Percentiles rank a stretch among this genome's conserved stretches.
Conservation (phyloP, 805 yeast species). For the Ogataea chonburiensis region DNA sequence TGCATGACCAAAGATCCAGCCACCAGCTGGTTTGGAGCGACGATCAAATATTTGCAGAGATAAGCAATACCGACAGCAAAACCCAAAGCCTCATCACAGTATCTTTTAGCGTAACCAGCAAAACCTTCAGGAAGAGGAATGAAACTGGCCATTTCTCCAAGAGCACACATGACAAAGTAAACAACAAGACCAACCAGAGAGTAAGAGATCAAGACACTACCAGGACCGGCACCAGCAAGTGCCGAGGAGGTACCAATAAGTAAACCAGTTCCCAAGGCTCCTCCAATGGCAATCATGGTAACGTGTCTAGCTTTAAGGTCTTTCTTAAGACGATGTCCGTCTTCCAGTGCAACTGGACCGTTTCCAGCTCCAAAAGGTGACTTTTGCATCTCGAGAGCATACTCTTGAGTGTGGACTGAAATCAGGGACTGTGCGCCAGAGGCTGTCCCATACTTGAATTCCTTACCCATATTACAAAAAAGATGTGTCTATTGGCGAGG, state of each 20-base stretch:
- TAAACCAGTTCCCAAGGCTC: constrained; percentile 80
- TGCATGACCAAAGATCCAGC: constrained; percentile 55
- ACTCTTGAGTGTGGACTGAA: constrained; percentile 42
- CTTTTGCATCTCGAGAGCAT: constrained; percentile 44
- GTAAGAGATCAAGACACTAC: constrained; percentile 60
- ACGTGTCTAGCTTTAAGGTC: constrained; percentile 50
- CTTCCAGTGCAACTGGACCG: constrained; percentile 39
- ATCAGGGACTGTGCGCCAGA: constrained; percentile 19
- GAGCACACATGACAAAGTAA: constrained; percentile 57
- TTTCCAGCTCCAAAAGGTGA: constrained; percentile 30
- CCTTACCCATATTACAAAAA: constrained; percentile 3
- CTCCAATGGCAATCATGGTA: constrained; percentile 72
- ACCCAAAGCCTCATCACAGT: constrained; percentile 53
- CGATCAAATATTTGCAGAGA: constrained; percentile 50
- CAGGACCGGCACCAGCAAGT: constrained; percentile 70
- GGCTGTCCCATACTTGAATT: constrained; percentile 14
- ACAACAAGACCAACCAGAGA: constrained; percentile 69
- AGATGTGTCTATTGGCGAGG: background rate
- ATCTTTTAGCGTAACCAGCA: constrained; percentile 52
- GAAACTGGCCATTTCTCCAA: constrained; percentile 57
- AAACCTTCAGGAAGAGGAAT: constrained; percentile 56
- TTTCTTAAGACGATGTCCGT: constrained; percentile 46
- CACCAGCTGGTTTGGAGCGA: constrained; percentile 57
- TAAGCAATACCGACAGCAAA: constrained; percentile 57
- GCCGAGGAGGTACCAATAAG: constrained; percentile 76